These are phyloP conservation scores for Pseudonitzschia pungens DNA, from an alignment of 108 stramenopile genomes.

Conservation along the genomic window DNA sequence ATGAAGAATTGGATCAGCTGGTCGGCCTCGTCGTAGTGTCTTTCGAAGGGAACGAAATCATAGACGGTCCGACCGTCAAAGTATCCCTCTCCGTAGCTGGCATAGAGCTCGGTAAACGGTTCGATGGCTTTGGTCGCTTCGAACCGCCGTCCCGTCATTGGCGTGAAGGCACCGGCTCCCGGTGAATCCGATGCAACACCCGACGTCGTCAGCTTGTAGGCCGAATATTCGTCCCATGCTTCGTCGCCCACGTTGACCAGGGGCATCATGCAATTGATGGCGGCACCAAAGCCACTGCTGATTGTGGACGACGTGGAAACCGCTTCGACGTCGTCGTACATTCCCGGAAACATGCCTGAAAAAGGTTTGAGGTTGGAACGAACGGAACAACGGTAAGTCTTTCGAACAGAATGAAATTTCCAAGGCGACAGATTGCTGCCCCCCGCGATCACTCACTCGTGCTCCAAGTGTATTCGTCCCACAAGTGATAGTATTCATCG, in stretches of 20 bases:
- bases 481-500: slow-evolving; percentile 19
- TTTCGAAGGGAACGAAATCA: slow-evolving; percentile 38
- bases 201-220: slow-evolving; percentile 16
- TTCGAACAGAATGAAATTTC: too few species aligned
- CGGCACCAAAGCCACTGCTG: slow-evolving; percentile 45
- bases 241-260: slow-evolving; percentile 31
- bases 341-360: slow-evolving; percentile 27
- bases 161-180: slow-evolving; percentile 30
- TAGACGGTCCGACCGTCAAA: slow-evolving; percentile 31
- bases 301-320: not conserved
- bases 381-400: too few species aligned
- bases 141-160: slow-evolving; percentile 25
- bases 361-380: too few species aligned
- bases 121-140: slow-evolving; percentile 22
- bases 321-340: slow-evolving; percentile 35
- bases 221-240: slow-evolving; percentile 1
- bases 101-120: slow-evolving; percentile 30
- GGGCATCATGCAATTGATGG: slow-evolving; percentile 46
- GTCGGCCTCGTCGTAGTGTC: slow-evolving; percentile 39
- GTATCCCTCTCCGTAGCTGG: slow-evolving; percentile 34
- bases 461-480: slow-evolving; percentile 19
- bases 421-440: too few species aligned
- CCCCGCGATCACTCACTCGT: not conserved
- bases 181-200: slow-evolving; percentile 37
- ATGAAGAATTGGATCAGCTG: slow-evolving; percentile 18